Evolutionary conservation across 371 early-diverging fungal genomes (phyloP), one percentile per base, ranked within the genome.

Genomic region (Actinomortierella wolfii): DNA sequence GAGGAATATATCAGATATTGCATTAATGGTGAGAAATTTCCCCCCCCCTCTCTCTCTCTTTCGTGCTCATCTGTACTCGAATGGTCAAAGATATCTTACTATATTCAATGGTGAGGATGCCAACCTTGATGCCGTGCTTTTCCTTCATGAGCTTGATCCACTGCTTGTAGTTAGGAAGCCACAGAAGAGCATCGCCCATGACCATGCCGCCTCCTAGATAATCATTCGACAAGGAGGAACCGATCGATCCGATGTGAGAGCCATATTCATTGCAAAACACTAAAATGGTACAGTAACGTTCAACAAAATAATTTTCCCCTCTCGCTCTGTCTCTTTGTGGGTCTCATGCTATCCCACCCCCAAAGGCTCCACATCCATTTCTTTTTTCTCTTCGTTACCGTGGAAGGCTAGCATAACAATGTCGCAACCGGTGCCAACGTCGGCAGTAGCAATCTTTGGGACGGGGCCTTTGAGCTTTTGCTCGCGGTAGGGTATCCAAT

Each of bases 91-190:
- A n/a, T n/a, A n/a, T n/a, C 34, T 46, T 79, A 81, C 85, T 69
- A 59, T 85, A 85, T 60, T 85, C 83, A 25, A 85, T 63, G 0
- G 82, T 81, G 58, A 85, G 76, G 24, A 85, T 65, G 2, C 80
- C 78, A 23, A 80, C 79, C 59, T 83, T 77, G 54, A 85, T n/a
- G 54, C 74, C 71, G 52, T 85, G 73, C 43, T 77, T 82, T 23
- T 64, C 54, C 50, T 83, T 81, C 34, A 83, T 55, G 23, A 77
- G 58, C 24, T 77, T 70, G 60, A 85, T 62, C 85, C 85, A 85
- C 45, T 66, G 40, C 8, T 59, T 58, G 39, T 73, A 73, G 59
- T 54, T 62, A 45, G 45, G 26, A 18, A 73, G 39, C 53, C 61
- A 73, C 73, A 73, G 61, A 48, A 73, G 54, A 17, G 73, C 73